Conservation (phyloP, 2,329 filamentous ascomycete genomes). For the Penicillium sp. region DNA sequence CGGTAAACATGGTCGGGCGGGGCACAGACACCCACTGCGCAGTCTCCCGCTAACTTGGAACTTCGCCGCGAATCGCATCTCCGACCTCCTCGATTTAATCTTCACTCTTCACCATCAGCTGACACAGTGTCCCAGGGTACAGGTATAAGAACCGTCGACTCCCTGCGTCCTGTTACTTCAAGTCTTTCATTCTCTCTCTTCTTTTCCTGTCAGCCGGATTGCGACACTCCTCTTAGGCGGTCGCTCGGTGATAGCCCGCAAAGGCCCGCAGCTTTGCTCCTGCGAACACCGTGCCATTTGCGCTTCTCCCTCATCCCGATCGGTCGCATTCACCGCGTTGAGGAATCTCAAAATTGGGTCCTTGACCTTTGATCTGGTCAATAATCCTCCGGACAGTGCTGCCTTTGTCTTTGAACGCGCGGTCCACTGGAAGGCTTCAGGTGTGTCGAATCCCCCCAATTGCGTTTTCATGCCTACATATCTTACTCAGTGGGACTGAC, state of each 20-base stretch:
- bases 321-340: background rate
- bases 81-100: conserved; percentile 6
- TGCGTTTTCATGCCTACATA: background rate
- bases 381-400: background rate
- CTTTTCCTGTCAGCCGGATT: background rate
- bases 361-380: background rate
- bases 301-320: background rate
- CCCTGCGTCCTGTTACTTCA: background rate
- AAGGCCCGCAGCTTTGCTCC: conserved; percentile 8
- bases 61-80: conserved; percentile 16
- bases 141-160: conserved; percentile 5
- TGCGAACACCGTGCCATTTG: conserved; percentile 3
- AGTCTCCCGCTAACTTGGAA: conserved; percentile 12
- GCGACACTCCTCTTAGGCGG: conserved; percentile 5
- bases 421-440: conserved; percentile 5
- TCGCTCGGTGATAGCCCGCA: conserved; percentile 15
- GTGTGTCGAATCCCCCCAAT: background rate
- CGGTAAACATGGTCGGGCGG: too few species aligned
- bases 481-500: background rate
- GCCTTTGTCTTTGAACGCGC: conserved; percentile 4
- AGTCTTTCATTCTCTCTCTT: background rate
- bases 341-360: background rate
- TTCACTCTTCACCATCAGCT: conserved; percentile 7
- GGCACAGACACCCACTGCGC: conserved; percentile 16
- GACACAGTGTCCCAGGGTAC: conserved; percentile 14